phyloP scores from a whole-genome alignment of 805 yeast genomes.

The Kazachstania kunashirensis region DNA sequence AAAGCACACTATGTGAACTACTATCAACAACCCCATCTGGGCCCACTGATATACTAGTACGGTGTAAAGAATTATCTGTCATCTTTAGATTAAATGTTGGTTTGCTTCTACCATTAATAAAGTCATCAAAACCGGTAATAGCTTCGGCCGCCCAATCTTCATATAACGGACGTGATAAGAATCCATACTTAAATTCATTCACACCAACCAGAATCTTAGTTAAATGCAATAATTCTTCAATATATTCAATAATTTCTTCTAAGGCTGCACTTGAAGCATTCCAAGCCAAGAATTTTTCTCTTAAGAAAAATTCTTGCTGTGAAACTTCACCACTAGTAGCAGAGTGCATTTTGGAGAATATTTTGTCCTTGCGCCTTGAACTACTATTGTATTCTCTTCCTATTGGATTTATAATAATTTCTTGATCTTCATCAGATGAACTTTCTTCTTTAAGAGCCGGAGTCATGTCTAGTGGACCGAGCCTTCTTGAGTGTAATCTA shows the following conservation, averaged over 20 bases:
- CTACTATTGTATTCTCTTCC: neutral
- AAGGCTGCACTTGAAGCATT: constrained; percentile 41
- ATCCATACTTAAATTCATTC: constrained; percentile 42
- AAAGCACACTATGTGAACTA: neutral
- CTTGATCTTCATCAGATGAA: constrained; percentile 11
- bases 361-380: no score
- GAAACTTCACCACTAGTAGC: neutral
- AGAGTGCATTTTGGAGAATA: neutral
- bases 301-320: constrained; percentile 21
- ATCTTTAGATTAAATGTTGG: neutral
- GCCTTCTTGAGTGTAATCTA: neutral
- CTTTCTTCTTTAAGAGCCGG: constrained; percentile 8
- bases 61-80: neutral
- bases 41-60: neutral
- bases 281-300: constrained; percentile 40
- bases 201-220: constrained; percentile 39
- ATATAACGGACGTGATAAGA: constrained; percentile 38
- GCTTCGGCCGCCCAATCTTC: constrained; percentile 36
- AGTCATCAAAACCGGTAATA: constrained; percentile 30
- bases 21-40: neutral
- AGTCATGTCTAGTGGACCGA: neutral
- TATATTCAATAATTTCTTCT: constrained; percentile 41
- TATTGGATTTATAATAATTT: neutral
- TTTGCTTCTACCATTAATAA: constrained; percentile 10
- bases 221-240: constrained; percentile 37